phyloP scores from a whole-genome alignment of 164 flowering plant genomes.

The Aristolochia contorta region DNA sequence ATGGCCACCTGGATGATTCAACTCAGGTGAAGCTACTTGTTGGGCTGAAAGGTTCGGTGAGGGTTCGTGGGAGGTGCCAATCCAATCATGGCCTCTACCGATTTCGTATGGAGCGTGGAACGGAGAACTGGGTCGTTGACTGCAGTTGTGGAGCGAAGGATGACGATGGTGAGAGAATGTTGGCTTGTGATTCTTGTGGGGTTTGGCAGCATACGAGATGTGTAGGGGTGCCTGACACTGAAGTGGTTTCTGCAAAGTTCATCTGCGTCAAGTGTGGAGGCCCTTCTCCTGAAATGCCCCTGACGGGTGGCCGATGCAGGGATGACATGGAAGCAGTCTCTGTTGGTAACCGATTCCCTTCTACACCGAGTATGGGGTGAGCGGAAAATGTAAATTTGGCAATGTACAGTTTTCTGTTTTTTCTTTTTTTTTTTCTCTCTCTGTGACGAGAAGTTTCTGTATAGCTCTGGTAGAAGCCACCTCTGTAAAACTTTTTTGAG shows the following conservation, averaged over 20 bases:
- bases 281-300: not conserved
- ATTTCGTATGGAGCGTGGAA: constrained; percentile 67
- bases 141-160: constrained; percentile 77
- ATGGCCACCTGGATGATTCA: constrained; percentile 33
- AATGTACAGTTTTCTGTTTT: not conserved
- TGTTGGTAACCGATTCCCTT: not conserved
- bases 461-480: too few species aligned
- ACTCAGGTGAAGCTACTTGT: constrained; percentile 29
- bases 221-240: constrained; percentile 42
- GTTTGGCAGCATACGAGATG: constrained; percentile 89
- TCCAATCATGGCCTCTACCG: constrained; percentile 27
- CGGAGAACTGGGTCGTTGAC: constrained; percentile 65
- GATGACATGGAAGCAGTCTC: not conserved
- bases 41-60: constrained; percentile 23
- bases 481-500: too few species aligned
- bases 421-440: not conserved
- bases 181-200: constrained; percentile 70
- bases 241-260: constrained; percentile 47
- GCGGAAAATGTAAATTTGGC: not conserved
- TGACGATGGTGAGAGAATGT: constrained; percentile 91
- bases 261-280: constrained; percentile 36
- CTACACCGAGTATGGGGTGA: not conserved
- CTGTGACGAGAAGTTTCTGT: too few species aligned
- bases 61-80: constrained; percentile 34
- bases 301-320: not conserved